phyloP scores from a whole-genome alignment of 768 basidiomycete genomes.

The Russula brevipes region DNA sequence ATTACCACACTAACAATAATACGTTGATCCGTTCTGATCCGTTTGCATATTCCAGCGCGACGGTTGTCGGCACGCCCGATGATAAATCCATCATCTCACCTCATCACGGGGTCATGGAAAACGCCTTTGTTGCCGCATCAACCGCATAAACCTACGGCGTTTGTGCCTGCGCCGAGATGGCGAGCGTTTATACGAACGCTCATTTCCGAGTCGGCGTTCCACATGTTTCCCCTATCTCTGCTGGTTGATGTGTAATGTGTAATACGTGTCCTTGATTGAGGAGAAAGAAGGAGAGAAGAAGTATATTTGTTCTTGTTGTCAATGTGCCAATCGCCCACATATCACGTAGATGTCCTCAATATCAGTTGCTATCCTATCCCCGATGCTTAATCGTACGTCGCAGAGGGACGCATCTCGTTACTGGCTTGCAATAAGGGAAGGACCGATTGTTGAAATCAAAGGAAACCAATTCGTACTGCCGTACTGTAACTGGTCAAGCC shows the following conservation, averaged over 20 bases:
- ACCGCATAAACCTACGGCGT: not conserved
- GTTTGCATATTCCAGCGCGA: not conserved
- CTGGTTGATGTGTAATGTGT: not conserved
- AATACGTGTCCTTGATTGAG: not conserved
- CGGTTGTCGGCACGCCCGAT: conserved; percentile 15
- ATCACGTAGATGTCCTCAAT: too few species aligned
- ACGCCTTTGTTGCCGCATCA: not conserved
- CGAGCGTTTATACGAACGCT: not conserved
- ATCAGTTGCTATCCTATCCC: too few species aligned
- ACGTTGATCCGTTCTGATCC: not conserved
- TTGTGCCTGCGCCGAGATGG: not conserved
- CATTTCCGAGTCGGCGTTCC: not conserved
- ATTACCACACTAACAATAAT: too few species aligned
- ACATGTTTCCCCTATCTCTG: not conserved
- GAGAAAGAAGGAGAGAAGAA: not conserved
- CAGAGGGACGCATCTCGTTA: too few species aligned
- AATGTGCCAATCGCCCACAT: too few species aligned
- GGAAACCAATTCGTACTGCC: too few species aligned
- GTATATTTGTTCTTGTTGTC: too few species aligned
- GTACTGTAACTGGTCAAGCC: too few species aligned
- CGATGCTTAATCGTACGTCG: too few species aligned
- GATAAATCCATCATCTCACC: conserved; percentile 3
- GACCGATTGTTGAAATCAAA: too few species aligned
- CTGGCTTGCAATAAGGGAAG: too few species aligned
- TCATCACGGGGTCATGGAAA: not conserved